Evolutionary conservation across 139 green algal genomes (phyloP).

Genomic region (Gonium pectorale): DNA sequence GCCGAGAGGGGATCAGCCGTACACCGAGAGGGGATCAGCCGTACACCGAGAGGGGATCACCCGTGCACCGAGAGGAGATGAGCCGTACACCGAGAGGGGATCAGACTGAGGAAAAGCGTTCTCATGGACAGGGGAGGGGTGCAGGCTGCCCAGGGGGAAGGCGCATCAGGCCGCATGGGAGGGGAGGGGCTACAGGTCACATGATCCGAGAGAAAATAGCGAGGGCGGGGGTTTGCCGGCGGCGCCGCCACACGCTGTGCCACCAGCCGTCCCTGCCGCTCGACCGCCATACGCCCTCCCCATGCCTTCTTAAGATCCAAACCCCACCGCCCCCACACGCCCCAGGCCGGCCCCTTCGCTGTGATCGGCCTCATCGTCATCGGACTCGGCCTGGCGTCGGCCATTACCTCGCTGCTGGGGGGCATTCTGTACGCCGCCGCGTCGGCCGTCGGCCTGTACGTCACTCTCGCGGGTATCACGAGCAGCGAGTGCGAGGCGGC

Average conservation of each 20-base stretch:
- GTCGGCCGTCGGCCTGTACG: slow-evolving; percentile 1
- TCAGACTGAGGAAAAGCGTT: too few relatives aligned
- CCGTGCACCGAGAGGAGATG: too few relatives aligned
- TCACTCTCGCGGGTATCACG: not conserved
- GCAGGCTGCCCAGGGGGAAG: too few relatives aligned
- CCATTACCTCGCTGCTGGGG: not conserved
- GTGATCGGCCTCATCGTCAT: slow-evolving; percentile 21
- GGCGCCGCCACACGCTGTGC: too few relatives aligned
- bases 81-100: too few relatives aligned
- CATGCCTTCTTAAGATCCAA: not conserved
- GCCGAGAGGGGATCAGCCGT: too few relatives aligned
- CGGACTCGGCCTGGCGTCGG: not conserved
- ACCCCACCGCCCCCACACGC: not conserved
- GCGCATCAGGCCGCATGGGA: not conserved
- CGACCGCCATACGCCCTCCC: too few relatives aligned
- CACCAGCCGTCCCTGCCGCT: too few relatives aligned
- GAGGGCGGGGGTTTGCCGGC: not conserved
- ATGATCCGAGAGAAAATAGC: not conserved
- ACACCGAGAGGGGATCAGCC: too few relatives aligned
- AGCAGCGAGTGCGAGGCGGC: not conserved
- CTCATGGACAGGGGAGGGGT: too few relatives aligned
- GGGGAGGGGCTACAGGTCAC: not conserved
- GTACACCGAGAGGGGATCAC: too few relatives aligned
- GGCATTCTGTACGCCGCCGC: slow-evolving; percentile 2
- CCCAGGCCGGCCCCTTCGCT: slow-evolving; percentile 34